Evolutionary conservation across 2,329 filamentous ascomycete genomes (phyloP).

Genomic region (Ascosphaera apis): DNA sequence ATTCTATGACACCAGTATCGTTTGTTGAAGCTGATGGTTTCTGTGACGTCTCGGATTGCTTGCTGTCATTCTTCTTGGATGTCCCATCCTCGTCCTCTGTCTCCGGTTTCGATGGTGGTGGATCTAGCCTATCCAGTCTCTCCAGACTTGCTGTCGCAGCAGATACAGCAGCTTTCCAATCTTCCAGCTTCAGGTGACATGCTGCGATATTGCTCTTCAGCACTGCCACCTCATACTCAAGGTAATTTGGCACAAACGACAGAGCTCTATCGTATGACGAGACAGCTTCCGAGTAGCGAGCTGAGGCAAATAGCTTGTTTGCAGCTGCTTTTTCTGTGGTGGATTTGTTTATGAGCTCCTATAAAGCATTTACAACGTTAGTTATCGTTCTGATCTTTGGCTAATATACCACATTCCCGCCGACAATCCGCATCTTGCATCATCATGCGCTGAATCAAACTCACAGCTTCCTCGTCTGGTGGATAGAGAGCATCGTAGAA

Average conservation of each 20-base stretch:
- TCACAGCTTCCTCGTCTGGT: slow-evolving; percentile 24
- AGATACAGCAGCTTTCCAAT: slow-evolving; percentile 66
- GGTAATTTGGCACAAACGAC: slow-evolving; percentile 54
- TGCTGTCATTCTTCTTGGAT: too few species aligned
- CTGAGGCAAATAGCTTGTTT: slow-evolving; percentile 54
- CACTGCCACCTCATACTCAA: slow-evolving; percentile 73
- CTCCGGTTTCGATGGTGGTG: slow-evolving; percentile 12
- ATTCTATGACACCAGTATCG: slow-evolving; percentile 22
- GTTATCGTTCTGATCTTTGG: too few species aligned
- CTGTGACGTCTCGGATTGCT: too few species aligned
- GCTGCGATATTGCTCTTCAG: slow-evolving; percentile 74
- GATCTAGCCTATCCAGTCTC: slow-evolving; percentile 40
- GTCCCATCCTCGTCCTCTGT: slow-evolving; percentile 8
- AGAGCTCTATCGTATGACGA: slow-evolving; percentile 64
- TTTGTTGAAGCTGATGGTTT: too few species aligned
- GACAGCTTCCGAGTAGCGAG: slow-evolving; percentile 54
- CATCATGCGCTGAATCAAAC: too few species aligned
- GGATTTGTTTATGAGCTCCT: slow-evolving; percentile 49
- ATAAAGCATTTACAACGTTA: too few species aligned
- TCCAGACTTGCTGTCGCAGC: slow-evolving; percentile 52
- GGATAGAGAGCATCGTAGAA: slow-evolving; percentile 23
- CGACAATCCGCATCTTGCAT: too few species aligned
- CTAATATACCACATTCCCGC: too few species aligned
- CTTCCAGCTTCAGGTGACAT: slow-evolving; percentile 60
- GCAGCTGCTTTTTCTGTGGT: slow-evolving; percentile 50